Evolutionary conservation across 306 rosid genomes (phyloP).

Genomic region (Acacia confusa): DNA sequence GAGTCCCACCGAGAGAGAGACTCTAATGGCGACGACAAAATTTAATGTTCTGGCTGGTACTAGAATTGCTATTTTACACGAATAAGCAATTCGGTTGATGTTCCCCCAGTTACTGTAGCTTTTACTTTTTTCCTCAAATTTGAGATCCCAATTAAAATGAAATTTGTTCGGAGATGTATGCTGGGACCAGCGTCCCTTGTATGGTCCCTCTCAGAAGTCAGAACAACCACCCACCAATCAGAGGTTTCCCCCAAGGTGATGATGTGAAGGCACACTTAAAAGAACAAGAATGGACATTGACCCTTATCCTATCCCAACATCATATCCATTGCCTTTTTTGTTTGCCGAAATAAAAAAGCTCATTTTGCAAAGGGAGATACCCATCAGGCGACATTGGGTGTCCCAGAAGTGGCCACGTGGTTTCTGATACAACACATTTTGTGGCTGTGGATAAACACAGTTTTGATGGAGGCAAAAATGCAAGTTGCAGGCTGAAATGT

Average conservation of each 20-base stretch:
- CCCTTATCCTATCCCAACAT: neutral
- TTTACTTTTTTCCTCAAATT: neutral
- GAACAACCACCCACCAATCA: conserved; percentile 9
- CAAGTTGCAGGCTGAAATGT: neutral
- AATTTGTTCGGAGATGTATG: conserved; percentile 14
- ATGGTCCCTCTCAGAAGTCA: conserved; percentile 21
- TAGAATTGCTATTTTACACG: neutral
- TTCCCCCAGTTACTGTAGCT: conserved; percentile 6
- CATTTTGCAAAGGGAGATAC: conserved; percentile 13
- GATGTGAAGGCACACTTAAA: conserved; percentile 15
- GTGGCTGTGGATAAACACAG: conserved; percentile 37
- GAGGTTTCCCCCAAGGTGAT: conserved; percentile 3
- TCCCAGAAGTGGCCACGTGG: conserved; percentile 39
- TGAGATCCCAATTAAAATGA: conserved; percentile 27
- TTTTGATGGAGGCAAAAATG: conserved; percentile 18
- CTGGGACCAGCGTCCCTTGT: conserved; percentile 30
- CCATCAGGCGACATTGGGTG: conserved; percentile 11
- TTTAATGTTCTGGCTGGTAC: conserved; percentile 4
- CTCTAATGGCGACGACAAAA: neutral
- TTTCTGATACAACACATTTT: conserved; percentile 3
- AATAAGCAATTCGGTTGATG: conserved; percentile 18
- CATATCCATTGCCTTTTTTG: neutral
- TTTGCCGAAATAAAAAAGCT: neutral
- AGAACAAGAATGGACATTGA: conserved; percentile 23
- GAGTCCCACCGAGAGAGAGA: conserved; percentile 9